Conservation (phyloP, 2,329 filamentous ascomycete genomes). For the Verticillium nonalfalfae region DNA sequence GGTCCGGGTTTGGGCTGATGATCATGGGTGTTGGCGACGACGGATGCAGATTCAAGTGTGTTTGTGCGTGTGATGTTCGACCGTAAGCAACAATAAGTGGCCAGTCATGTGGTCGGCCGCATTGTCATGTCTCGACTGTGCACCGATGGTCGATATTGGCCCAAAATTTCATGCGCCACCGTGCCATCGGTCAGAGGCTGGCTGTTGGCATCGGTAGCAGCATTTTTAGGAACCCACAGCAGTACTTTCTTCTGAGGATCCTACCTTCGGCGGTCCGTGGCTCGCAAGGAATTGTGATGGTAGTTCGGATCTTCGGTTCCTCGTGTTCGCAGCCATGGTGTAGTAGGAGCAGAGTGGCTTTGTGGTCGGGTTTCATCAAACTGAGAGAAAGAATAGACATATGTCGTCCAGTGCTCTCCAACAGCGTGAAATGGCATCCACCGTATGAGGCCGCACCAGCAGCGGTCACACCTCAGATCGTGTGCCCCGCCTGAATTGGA, state of each 20-base stretch:
- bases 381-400: neutral
- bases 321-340: neutral
- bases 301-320: neutral
- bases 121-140: neutral
- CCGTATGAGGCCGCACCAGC: neutral
- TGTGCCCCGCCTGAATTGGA: neutral
- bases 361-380: no score
- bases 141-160: neutral
- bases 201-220: neutral
- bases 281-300: neutral
- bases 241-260: neutral
- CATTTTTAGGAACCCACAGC: neutral
- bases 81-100: neutral
- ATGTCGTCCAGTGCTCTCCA: neutral
- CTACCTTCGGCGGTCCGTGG: neutral
- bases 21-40: neutral
- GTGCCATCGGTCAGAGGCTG: neutral
- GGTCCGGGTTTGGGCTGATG: neutral
- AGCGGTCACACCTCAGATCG: neutral
- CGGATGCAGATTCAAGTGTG: neutral
- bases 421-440: neutral
- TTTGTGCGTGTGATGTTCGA: neutral
- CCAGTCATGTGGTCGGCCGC: neutral
- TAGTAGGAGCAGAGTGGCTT: neutral
- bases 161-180: neutral